Conservation (phyloP, 129 eudicot species). For the Apium graveolens region DNA sequence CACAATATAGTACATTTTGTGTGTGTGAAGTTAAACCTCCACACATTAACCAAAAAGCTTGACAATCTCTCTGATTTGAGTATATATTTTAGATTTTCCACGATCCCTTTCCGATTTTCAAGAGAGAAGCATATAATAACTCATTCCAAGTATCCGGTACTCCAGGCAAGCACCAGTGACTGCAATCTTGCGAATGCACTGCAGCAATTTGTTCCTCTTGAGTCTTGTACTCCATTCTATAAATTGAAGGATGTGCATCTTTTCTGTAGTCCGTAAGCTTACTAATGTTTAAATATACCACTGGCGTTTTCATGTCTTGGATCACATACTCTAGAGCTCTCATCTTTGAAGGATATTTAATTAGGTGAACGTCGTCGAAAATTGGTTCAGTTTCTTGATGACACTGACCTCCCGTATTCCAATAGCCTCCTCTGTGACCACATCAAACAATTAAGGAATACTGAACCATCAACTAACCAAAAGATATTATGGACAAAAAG, state of each 20-base stretch:
- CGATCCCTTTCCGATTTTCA: constrained; percentile 45
- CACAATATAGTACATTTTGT: not conserved
- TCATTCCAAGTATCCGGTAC: constrained; percentile 98
- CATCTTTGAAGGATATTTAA: constrained; percentile 79
- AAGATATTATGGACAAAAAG: not conserved
- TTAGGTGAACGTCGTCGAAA: constrained; percentile 46
- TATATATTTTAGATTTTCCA: constrained; percentile 24
- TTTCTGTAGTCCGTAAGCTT: constrained; percentile 82
- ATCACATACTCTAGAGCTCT: constrained; percentile 64
- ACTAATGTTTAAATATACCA: constrained; percentile 66
- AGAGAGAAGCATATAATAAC: constrained; percentile 68
- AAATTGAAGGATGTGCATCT: constrained; percentile 85
- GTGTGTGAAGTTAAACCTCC: not conserved
- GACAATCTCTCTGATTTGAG: not conserved
- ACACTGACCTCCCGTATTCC: constrained; percentile 97
- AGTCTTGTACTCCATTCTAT: constrained; percentile 32
- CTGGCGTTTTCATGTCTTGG: constrained; percentile 57
- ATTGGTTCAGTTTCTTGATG: constrained; percentile 86
- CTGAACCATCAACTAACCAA: not conserved
- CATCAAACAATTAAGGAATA: constrained; percentile 8
- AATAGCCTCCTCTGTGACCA: constrained; percentile 75
- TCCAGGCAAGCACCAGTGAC: constrained; percentile 99
- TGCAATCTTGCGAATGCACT: constrained; percentile 71
- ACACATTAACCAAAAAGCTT: not conserved
- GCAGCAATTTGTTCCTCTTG: constrained; percentile 39